Conservation (phyloP, 2,329 filamentous ascomycete genomes). For the Trichophyton benhamiae region DNA sequence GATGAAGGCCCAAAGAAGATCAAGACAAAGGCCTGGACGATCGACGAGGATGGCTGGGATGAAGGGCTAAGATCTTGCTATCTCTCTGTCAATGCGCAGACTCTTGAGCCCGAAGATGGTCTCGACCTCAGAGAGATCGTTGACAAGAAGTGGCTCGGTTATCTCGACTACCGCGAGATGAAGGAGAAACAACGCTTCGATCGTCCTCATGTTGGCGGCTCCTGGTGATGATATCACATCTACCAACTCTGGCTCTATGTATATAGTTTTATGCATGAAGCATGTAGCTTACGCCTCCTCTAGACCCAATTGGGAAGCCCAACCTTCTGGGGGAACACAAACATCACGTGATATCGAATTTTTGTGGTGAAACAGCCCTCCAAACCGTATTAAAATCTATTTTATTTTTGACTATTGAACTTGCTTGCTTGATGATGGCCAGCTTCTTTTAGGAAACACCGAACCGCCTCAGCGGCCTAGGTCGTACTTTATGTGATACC, state of each 20-base stretch:
- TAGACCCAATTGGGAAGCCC: neutral
- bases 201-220: slow-evolving; percentile 8
- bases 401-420: no score
- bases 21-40: slow-evolving; percentile 10
- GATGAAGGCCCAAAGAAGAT: slow-evolving; percentile 4
- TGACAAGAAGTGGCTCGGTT: slow-evolving; percentile 11
- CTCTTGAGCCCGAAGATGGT: slow-evolving; percentile 10
- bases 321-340: neutral
- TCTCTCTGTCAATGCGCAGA: slow-evolving; percentile 10
- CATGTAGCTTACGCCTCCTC: neutral
- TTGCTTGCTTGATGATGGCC: no score
- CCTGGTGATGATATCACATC: slow-evolving; percentile 5
- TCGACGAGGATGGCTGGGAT: neutral
- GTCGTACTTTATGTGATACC: no score
- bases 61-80: slow-evolving; percentile 1
- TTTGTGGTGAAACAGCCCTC: neutral
- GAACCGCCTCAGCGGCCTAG: no score
- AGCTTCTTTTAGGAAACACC: no score
- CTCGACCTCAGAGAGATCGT: slow-evolving; percentile 10
- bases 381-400: no score
- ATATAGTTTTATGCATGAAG: no score
- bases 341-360: neutral
- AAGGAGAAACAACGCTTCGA: slow-evolving; percentile 5
- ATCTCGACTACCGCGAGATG: slow-evolving; percentile 8
- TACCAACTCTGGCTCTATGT: no score